Base-by-base conservation (phyloP, 345 rosid species). In the Gossypium stocksii region DNA sequence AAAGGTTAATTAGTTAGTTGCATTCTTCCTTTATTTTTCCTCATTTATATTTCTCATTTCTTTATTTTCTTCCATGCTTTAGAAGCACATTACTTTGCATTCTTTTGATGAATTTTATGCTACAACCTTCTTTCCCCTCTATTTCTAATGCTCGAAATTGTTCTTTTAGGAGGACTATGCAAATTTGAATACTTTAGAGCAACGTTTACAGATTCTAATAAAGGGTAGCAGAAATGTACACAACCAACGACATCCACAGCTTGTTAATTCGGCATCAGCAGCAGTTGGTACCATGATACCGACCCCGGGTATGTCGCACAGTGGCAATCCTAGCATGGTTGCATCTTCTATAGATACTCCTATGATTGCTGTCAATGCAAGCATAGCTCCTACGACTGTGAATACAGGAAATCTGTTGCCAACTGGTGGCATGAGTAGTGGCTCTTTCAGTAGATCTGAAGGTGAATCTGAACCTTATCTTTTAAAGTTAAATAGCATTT, bases 231-330 rank as follows among this genome's bases (percentile, higher is more conserved):
- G 74, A 45, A 88, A 66, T 70, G 80, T 41, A 70, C 80, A 82
- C 76, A 85, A 68, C 71, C 90, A 87, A 51, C 88, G 86, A 34
- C 89, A 60, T 25, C 17, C 16, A 22, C 88, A 86, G 76, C 78
- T 75, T 80, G 85, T 83, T 77, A 84, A 80, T 86, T 83, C 98
- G n/a, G 56, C 82, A 70, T 82, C 93, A 27, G 62, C 96, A 52
- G 65, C 91, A 11, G 66, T 88, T 81, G 90, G 89, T 70, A 87
- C 93, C 49, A 91, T 95, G 98, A 95, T 95, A 67, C 98, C 98
- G 44, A 95, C 97, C 27, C 98, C 97, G 76, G 99, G 99, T 62
- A 86, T 95, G 82, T 72, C 92, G 25, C 91, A 83, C 27, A 60
- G 83, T 66, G 87, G 74, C 77, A 91, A 82, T 85, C 69, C 92